These are phyloP conservation scores for Phaffomyces opuntiae DNA, from an alignment of 805 yeast genomes.

Conservation along the genomic window DNA sequence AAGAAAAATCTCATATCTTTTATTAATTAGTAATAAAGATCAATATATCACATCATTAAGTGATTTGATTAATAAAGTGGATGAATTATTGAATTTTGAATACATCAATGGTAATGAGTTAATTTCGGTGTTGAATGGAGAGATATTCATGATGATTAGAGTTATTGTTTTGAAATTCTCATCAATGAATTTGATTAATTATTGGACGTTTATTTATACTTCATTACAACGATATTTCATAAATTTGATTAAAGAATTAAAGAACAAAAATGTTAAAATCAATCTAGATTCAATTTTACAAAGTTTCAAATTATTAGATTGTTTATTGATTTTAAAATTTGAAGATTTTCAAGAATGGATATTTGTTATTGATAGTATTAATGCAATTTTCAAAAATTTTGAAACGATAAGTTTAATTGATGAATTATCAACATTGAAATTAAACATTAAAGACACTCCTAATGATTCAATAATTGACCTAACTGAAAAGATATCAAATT, in stretches of 20 bases:
- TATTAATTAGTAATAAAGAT: conserved; percentile 57
- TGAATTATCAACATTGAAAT: conserved; percentile 10
- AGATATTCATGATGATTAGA: conserved; percentile 53
- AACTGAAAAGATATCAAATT: conserved; percentile 13
- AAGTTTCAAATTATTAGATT: conserved; percentile 75
- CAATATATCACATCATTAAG: conserved; percentile 41
- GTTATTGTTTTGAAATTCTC: conserved; percentile 57
- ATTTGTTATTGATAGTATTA: conserved; percentile 64
- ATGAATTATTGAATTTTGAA: conserved; percentile 26
- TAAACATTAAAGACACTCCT: conserved; percentile 10
- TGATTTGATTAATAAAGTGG: conserved; percentile 40
- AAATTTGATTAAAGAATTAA: conserved; percentile 27
- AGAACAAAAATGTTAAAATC: conserved; percentile 24
- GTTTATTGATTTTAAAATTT: conserved; percentile 54
- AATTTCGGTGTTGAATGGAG: conserved; percentile 25
- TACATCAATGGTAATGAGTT: conserved; percentile 22
- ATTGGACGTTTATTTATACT: conserved; percentile 65
- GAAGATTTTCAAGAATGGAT: conserved; percentile 92
- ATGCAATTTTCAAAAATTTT: conserved; percentile 40
- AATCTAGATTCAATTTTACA: conserved; percentile 40
- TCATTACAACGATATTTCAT: conserved; percentile 40
- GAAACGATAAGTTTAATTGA: conserved; percentile 23
- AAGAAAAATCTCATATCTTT: conserved; percentile 55
- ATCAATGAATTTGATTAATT: conserved; percentile 54
- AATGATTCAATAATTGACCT: conserved; percentile 11